phyloP scores from a whole-genome alignment of 306 rosid species.

The Biancaea sappan region DNA sequence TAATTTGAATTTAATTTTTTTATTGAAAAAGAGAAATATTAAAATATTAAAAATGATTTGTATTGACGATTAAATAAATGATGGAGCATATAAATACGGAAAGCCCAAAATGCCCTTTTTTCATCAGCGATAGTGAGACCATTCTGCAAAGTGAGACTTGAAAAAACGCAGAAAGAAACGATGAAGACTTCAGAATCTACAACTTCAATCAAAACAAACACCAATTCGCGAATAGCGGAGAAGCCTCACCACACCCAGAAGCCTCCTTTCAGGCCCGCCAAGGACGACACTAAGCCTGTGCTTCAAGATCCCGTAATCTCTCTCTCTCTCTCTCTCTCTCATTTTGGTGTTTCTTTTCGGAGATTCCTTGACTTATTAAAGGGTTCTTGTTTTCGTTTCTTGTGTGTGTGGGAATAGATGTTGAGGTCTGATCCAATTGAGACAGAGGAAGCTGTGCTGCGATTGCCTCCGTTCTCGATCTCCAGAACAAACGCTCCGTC shows the following conservation, averaged over 20 bases:
- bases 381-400: no score
- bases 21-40: no score
- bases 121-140: neutral
- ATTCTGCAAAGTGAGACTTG: neutral
- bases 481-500: conserved; percentile 32
- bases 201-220: conserved; percentile 39
- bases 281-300: conserved; percentile 82
- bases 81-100: no score
- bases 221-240: conserved; percentile 6
- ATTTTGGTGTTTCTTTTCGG: neutral
- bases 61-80: no score
- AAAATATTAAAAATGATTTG: no score
- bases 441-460: conserved; percentile 85
- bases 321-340: neutral
- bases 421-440: conserved; percentile 86
- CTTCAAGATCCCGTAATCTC: conserved; percentile 84
- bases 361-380: neutral
- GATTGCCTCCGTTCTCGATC: conserved; percentile 63
- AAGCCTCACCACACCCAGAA: conserved; percentile 44
- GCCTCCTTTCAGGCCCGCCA: conserved; percentile 74
- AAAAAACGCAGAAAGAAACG: neutral
- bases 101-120: neutral
- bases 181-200: conserved; percentile 56
- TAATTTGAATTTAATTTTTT: no score
- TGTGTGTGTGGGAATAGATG: conserved; percentile 57